phyloP scores from a whole-genome alignment of 371 early-diverging fungal species.

The Lichtheimia hyalospora region DNA sequence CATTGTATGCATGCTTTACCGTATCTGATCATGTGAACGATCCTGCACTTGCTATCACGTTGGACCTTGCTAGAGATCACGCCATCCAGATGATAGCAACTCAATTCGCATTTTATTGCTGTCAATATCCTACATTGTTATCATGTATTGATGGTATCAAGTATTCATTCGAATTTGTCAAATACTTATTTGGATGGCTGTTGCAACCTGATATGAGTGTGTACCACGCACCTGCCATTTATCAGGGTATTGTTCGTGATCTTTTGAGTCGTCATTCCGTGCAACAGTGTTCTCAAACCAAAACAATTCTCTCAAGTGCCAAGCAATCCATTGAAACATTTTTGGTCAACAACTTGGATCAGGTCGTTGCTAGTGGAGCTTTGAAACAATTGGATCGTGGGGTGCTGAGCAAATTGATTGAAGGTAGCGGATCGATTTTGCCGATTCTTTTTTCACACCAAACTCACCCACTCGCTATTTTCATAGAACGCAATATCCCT shows the following conservation, averaged over 20 bases:
- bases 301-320: conserved; percentile 31
- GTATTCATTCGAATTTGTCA: conserved; percentile 37
- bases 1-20: conserved; percentile 17
- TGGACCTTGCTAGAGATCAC: conserved; percentile 15
- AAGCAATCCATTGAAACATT: conserved; percentile 28
- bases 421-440: conserved; percentile 20
- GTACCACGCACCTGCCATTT: conserved; percentile 30
- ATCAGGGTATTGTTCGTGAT: conserved; percentile 40
- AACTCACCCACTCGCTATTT: too few species aligned
- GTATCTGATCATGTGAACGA: not conserved
- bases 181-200: conserved; percentile 28
- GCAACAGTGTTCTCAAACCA: conserved; percentile 28
- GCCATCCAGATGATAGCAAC: conserved; percentile 19
- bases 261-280: conserved; percentile 43
- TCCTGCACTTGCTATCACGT: conserved; percentile 17
- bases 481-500: too few species aligned
- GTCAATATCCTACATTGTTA: conserved; percentile 36
- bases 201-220: conserved; percentile 34
- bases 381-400: conserved; percentile 25
- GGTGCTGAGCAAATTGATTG: conserved; percentile 23
- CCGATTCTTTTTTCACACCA: too few species aligned
- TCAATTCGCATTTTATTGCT: conserved; percentile 35
- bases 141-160: conserved; percentile 47
- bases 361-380: conserved; percentile 21
- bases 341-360: conserved; percentile 19